phyloP scores from a whole-genome alignment of 768 basidiomycete genomes.

The Suillus placidus region DNA sequence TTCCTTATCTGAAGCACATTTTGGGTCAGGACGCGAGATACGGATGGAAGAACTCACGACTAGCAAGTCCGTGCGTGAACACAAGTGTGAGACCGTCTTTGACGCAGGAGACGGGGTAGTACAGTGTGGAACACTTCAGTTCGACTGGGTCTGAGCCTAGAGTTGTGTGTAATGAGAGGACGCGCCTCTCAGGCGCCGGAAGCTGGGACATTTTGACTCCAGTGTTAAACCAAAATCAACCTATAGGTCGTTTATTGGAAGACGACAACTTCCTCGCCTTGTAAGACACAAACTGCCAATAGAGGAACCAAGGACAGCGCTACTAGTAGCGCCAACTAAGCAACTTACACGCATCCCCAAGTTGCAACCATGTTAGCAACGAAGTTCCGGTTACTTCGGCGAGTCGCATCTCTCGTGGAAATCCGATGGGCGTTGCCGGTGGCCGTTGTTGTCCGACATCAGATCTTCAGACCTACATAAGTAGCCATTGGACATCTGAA shows the following conservation, averaged over 20 bases:
- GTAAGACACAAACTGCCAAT: background rate
- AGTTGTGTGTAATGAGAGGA: slow-evolving; percentile 18
- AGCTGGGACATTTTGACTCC: background rate
- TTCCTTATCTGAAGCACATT: slow-evolving; percentile 28
- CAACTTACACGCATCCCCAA: background rate
- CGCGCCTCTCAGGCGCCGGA: slow-evolving; percentile 22
- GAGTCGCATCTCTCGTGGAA: slow-evolving; percentile 3
- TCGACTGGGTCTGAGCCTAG: slow-evolving; percentile 18
- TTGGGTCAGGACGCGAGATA: background rate
- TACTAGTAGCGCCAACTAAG: background rate
- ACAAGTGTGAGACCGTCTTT: slow-evolving; percentile 27
- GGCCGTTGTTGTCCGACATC: no score
- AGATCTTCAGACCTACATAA: no score
- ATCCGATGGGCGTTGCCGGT: background rate
- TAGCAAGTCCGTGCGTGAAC: slow-evolving; percentile 30
- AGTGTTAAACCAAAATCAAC: background rate
- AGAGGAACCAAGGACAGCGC: background rate
- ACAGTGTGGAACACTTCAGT: slow-evolving; percentile 27
- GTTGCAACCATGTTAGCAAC: background rate
- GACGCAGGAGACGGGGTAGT: slow-evolving; percentile 26
- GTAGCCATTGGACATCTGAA: no score
- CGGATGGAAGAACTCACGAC: slow-evolving; percentile 22
- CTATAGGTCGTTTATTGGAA: background rate
- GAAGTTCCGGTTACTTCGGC: background rate
- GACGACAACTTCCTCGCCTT: background rate